phyloP scores from a whole-genome alignment of 163 green algal species.

The Picocystis sp. region DNA sequence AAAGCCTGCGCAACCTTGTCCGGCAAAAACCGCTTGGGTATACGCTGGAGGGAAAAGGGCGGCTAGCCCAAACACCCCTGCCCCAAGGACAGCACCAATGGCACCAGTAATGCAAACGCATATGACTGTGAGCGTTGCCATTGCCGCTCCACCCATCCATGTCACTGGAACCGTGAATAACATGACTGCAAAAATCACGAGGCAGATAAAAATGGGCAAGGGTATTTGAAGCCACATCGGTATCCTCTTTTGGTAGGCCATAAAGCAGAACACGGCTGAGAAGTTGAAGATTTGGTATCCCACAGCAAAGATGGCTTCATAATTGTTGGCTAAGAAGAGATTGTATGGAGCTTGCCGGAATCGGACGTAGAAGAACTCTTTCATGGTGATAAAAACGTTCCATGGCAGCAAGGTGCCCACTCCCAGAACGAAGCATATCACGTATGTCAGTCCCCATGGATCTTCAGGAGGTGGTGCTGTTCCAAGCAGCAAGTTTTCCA shows the following conservation, averaged over 20 bases:
- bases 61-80: slow-evolving; percentile 38
- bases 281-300: slow-evolving; percentile 48
- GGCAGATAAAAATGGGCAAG: slow-evolving; percentile 30
- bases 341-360: slow-evolving; percentile 29
- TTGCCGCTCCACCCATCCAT: too few species aligned
- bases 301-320: slow-evolving; percentile 36
- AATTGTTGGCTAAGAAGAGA: slow-evolving; percentile 30
- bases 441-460: slow-evolving; percentile 33
- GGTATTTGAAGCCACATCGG: slow-evolving; percentile 33
- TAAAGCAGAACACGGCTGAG: slow-evolving; percentile 24
- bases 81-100: slow-evolving; percentile 18
- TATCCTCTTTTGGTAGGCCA: slow-evolving; percentile 25
- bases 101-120: too few species aligned
- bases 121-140: too few species aligned
- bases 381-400: slow-evolving; percentile 53
- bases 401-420: slow-evolving; percentile 40
- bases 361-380: slow-evolving; percentile 43
- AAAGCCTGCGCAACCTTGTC: slow-evolving; percentile 6
- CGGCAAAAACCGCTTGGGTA: slow-evolving; percentile 28
- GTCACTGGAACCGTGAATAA: slow-evolving; percentile 23
- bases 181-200: slow-evolving; percentile 31
- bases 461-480: slow-evolving; percentile 36
- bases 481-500: too few species aligned
- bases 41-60: slow-evolving; percentile 36
- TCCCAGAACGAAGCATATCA: slow-evolving; percentile 43